Percentiles rank a stretch among this genome's conserved stretches.
Evolutionary conservation across 805 yeast species (phyloP).

Genomic region (Tetrapisispora pingtungensis): DNA sequence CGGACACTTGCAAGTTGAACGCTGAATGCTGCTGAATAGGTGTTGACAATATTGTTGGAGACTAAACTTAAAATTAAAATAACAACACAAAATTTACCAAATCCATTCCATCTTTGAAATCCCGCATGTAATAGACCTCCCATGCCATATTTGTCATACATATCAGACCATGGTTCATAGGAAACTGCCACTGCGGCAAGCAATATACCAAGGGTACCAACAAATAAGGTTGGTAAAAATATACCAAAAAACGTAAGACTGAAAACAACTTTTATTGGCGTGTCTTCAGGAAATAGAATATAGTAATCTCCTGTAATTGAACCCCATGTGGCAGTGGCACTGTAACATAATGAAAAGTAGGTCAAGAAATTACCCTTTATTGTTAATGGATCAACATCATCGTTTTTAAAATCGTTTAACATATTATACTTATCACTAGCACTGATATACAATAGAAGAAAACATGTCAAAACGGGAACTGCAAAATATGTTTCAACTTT

Average conservation of each 20-base stretch:
- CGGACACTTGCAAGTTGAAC: constrained; percentile 50
- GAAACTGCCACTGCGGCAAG: constrained; percentile 56
- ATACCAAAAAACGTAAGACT: constrained; percentile 56
- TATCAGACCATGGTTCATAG: constrained; percentile 45
- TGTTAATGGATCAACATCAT: constrained; percentile 28
- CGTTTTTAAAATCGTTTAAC: constrained; percentile 28
- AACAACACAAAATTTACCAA: constrained; percentile 66
- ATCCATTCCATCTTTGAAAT: constrained; percentile 60
- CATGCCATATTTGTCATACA: constrained; percentile 51
- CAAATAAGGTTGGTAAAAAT: constrained; percentile 62
- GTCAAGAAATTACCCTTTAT: constrained; percentile 60
- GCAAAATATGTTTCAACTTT: constrained; percentile 59
- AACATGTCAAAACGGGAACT: constrained; percentile 58
- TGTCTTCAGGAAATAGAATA: constrained; percentile 65
- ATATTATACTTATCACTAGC: constrained; percentile 38
- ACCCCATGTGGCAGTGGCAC: constrained; percentile 85
- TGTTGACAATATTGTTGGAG: constrained; percentile 72
- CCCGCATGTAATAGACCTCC: constrained; percentile 67
- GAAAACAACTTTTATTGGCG: constrained; percentile 47
- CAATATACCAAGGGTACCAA: constrained; percentile 64
- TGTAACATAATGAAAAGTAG: constrained; percentile 61
- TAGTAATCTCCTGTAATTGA: constrained; percentile 79
- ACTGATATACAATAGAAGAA: constrained; percentile 56
- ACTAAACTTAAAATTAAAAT: constrained; percentile 64
- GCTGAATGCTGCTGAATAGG: constrained; percentile 75